A percentile compares a stretch with the other conserved stretches of the same genome.
Evolutionary conservation across 805 yeast genomes (phyloP).

Genomic region (Metschnikowia colocasiae): DNA sequence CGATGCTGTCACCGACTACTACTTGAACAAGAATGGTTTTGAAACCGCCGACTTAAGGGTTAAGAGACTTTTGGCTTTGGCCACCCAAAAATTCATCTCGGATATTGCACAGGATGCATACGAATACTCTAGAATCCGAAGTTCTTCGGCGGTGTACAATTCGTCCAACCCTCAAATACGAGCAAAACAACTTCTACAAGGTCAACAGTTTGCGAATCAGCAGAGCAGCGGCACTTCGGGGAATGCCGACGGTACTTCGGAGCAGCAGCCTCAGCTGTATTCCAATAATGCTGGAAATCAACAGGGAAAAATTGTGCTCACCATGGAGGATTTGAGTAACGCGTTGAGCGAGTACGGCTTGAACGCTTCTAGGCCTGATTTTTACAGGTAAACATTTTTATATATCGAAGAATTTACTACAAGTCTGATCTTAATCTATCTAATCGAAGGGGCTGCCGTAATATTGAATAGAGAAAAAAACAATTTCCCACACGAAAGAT

Average conservation of each 20-base stretch:
- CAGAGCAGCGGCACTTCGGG: conserved; percentile 29
- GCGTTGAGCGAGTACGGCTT: conserved; percentile 92
- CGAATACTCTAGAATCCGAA: conserved; percentile 89
- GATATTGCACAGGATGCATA: conserved; percentile 97
- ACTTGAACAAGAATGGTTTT: conserved; percentile 80
- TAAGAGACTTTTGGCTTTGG: conserved; percentile 83
- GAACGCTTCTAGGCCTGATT: conserved; percentile 87
- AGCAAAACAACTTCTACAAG: conserved; percentile 71
- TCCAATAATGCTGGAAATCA: conserved; percentile 46
- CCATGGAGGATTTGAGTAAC: conserved; percentile 89
- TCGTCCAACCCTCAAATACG: conserved; percentile 82
- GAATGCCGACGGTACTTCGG: conserved; percentile 25
- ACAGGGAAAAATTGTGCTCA: conserved; percentile 77
- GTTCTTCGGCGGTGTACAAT: conserved; percentile 81
- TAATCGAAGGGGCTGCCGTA: too few species aligned
- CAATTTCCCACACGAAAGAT: too few species aligned
- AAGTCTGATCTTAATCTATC: too few species aligned
- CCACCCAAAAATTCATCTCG: conserved; percentile 91
- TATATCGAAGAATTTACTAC: neutral
- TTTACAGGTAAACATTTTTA: conserved; percentile 57
- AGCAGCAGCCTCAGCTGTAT: conserved; percentile 32
- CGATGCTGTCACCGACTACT: conserved; percentile 93
- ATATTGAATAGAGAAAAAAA: too few species aligned
- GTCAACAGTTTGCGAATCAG: conserved; percentile 49
- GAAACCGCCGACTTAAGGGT: conserved; percentile 68